Conservation (phyloP, 139 green algal genomes). For the Chlamydomonas applanata region DNA sequence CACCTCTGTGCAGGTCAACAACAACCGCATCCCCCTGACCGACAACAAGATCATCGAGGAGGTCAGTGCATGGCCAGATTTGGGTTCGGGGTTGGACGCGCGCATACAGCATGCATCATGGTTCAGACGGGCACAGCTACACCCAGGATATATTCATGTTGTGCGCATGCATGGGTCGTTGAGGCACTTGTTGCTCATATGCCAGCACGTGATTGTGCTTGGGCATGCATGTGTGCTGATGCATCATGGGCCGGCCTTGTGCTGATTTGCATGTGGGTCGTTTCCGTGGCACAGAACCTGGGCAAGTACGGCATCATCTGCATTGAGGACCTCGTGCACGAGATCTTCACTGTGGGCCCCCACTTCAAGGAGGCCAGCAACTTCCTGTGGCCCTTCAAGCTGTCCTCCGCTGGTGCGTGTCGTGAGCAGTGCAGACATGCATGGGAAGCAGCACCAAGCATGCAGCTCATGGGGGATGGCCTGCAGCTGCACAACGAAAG, state of each 20-base stretch:
- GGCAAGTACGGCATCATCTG: conserved; percentile 96
- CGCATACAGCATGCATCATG: no score
- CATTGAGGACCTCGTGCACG: conserved; percentile 98
- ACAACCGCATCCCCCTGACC: conserved; percentile 88
- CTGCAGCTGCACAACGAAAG: no score
- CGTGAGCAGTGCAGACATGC: no score
- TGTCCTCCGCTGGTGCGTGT: conserved; percentile 59
- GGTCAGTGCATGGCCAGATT: conserved; percentile 38
- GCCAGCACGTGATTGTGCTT: no score
- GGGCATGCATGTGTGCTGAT: neutral
- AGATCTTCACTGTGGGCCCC: conserved; percentile 94
- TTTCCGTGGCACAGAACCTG: conserved; percentile 40
- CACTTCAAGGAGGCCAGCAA: conserved; percentile 97
- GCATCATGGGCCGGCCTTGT: neutral
- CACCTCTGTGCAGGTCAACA: conserved; percentile 59
- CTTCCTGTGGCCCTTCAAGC: conserved; percentile 99
- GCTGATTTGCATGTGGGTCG: neutral
- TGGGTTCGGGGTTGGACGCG: neutral
- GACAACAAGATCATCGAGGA: conserved; percentile 97
- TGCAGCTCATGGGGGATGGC: no score
- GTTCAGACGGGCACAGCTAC: neutral
- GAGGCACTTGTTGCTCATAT: no score
- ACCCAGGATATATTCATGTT: neutral
- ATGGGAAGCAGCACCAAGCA: no score
- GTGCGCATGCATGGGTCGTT: no score